Evolutionary conservation across 2,329 filamentous ascomycete species (phyloP).

Genomic region (Metarhizium anisopliae): DNA sequence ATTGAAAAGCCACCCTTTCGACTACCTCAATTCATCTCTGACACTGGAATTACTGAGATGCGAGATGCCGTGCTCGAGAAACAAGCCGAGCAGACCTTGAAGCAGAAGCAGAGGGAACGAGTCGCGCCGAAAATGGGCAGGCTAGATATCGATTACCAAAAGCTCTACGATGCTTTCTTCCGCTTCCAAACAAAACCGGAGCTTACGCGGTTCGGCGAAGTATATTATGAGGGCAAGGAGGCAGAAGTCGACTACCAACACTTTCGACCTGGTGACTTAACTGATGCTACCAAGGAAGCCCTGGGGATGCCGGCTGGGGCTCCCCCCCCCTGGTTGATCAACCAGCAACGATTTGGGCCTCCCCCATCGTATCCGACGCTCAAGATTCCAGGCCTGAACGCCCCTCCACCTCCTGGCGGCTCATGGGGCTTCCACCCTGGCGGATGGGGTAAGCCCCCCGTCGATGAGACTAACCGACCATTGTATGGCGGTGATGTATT

Average conservation of each 20-base stretch:
- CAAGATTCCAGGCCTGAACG: slow-evolving; percentile 89
- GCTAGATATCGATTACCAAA: slow-evolving; percentile 96
- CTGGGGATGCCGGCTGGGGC: slow-evolving; percentile 88
- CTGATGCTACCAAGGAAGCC: slow-evolving; percentile 82
- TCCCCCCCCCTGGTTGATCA: slow-evolving; percentile 94
- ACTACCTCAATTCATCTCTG: slow-evolving; percentile 91
- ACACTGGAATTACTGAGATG: slow-evolving; percentile 97
- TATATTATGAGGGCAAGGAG: slow-evolving; percentile 99
- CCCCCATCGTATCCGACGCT: slow-evolving; percentile 93
- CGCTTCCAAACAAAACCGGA: slow-evolving; percentile 93
- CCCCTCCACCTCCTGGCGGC: slow-evolving; percentile 79
- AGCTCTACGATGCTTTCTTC: slow-evolving; percentile 97
- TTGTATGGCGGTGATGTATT: slow-evolving; percentile 94
- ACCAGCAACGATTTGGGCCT: slow-evolving; percentile 87
- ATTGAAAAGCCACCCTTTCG: slow-evolving; percentile 93
- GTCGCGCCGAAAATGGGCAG: slow-evolving; percentile 95
- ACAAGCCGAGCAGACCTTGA: slow-evolving; percentile 81
- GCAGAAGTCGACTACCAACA: slow-evolving; percentile 91
- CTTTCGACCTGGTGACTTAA: slow-evolving; percentile 81
- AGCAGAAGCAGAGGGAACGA: slow-evolving; percentile 90
- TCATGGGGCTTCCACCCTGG: slow-evolving; percentile 94
- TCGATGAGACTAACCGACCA: slow-evolving; percentile 86
- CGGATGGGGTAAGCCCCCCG: slow-evolving; percentile 90
- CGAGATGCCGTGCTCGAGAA: slow-evolving; percentile 93
- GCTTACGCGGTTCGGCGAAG: slow-evolving; percentile 88